A percentile compares a stretch with the other conserved stretches of the same genome.
These are phyloP conservation scores for Torulaspora pretoriensis DNA, from an alignment of 1,139 yeast species.

Conservation along the genomic window DNA sequence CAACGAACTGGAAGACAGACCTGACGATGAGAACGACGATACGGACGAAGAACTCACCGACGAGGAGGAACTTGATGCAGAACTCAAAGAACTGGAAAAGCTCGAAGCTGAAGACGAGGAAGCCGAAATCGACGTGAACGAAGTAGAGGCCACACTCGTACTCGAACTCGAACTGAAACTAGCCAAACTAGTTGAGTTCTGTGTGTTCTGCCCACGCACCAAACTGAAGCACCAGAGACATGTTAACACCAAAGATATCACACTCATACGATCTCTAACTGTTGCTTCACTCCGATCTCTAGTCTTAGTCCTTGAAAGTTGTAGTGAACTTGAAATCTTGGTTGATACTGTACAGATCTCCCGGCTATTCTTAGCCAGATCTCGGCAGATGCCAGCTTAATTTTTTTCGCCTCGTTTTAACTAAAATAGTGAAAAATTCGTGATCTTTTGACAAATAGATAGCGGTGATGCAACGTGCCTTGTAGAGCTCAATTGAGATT, in stretches of 20 bases:
- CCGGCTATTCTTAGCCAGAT: not conserved
- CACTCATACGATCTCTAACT: not conserved
- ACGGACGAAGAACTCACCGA: conserved; percentile 13
- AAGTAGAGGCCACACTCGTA: conserved; percentile 4
- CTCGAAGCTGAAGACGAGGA: conserved; percentile 3
- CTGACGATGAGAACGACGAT: conserved; percentile 9
- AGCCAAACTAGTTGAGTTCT: conserved; percentile 1
- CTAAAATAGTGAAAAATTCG: not conserved
- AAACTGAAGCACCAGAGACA: not conserved
- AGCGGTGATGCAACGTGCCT: not conserved
- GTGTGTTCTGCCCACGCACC: conserved; percentile 1
- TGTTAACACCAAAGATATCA: not conserved
- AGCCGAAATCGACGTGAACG: conserved; percentile 2
- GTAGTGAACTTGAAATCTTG: not conserved
- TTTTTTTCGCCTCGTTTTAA: conserved; percentile 1
- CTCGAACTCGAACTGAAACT: conserved; percentile 7
- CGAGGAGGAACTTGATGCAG: conserved; percentile 12
- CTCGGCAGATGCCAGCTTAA: not conserved
- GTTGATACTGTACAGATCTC: not conserved
- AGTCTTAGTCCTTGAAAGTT: not conserved
- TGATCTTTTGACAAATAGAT: not conserved
- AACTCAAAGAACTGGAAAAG: conserved; percentile 7
- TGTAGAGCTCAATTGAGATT: conserved; percentile 33
- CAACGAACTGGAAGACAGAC: conserved; percentile 6
- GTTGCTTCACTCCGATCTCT: not conserved